Evolutionary conservation across 2,329 filamentous ascomycete species (phyloP), one percentile per base, ranked within the genome.

Genomic region (Paecilomyces fulvus): DNA sequence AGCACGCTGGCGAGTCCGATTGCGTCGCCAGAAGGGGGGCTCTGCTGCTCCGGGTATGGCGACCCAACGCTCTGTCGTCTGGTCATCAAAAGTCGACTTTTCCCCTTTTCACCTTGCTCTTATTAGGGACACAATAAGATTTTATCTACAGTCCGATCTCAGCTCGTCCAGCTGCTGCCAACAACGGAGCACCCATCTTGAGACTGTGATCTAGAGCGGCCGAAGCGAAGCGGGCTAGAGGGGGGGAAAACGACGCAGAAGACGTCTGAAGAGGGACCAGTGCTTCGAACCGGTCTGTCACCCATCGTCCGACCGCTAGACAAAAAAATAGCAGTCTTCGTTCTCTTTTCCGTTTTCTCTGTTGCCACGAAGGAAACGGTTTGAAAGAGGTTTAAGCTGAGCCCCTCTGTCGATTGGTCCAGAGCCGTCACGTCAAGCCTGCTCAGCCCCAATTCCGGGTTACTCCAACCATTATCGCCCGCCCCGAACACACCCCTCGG

Each of bases 341-440:
- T 49, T n/a, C 23, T n/a, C 4, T 49, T 30, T 52, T 12, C 30
- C 28, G 10, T 12, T 30, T 9, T 30, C 11, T 51, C 37, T 28
- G 21, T 55, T 55, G 43, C 53, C 53, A 55, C 46, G 48, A 12
- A 20, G 21, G 12, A 11, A 33, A 30, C n/a, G 23, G 30, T 28
- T 25, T 28, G n/a, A 49, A 50, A 28, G 23, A n/a, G 37, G 8
- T 21, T 17, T 54, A 55, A 55, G 53, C 53, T 55, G 53, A 49
- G 48, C 54, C 55, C 51, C 51, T 54, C 37, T 7, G 55, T 53
- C 25, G n/a, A 56, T 53, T 54, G 55, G 51, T 51, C n/a, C 55
- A 49, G 30, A 23, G 9, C 21, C 50, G 49, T 56, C 30, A 56
- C 55, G 55, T 56, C 55, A 56, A 56, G 55, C 20, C 33, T 56